phyloP scores from a whole-genome alignment of 192 early-diverging fungal species.

The Backusella sp. region DNA sequence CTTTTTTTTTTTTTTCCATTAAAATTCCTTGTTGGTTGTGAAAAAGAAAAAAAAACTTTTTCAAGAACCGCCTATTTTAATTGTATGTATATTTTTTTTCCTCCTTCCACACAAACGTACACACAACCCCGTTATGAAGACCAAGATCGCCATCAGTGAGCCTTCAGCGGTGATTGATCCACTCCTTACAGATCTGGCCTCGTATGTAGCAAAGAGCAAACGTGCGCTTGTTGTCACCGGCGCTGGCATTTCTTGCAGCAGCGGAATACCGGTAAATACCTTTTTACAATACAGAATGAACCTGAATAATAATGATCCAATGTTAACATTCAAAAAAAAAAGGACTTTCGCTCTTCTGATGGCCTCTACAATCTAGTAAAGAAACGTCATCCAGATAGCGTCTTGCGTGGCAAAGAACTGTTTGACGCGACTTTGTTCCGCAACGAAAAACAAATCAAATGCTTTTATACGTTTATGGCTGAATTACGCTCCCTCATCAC shows the following conservation, averaged over 20 bases:
- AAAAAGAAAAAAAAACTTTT: background rate
- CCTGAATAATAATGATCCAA: background rate
- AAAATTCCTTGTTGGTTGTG: background rate
- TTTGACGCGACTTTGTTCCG: slow-evolving; percentile 84
- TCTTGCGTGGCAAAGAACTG: slow-evolving; percentile 72
- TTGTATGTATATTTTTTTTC: background rate
- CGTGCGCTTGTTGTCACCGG: slow-evolving; percentile 71
- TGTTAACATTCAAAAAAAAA: background rate
- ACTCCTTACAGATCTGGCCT: slow-evolving; percentile 25
- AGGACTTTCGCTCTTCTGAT: slow-evolving; percentile 82
- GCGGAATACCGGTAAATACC: slow-evolving; percentile 78
- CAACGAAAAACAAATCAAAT: slow-evolving; percentile 56
- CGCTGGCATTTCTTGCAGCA: slow-evolving; percentile 87
- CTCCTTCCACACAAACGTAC: background rate
- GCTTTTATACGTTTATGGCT: slow-evolving; percentile 84
- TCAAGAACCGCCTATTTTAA: background rate
- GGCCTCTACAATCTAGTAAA: slow-evolving; percentile 85
- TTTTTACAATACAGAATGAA: background rate
- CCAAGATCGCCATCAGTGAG: slow-evolving; percentile 29
- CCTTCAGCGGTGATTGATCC: slow-evolving; percentile 28
- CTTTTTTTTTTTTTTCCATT: background rate
- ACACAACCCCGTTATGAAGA: slow-evolving; percentile 16
- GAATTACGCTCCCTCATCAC: slow-evolving; percentile 72
- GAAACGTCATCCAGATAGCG: slow-evolving; percentile 59
- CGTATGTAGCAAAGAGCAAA: slow-evolving; percentile 43